These are phyloP conservation scores for Aotearoamyces nothofagi DNA, from an alignment of 2,329 filamentous ascomycete species.

Conservation along the genomic window DNA sequence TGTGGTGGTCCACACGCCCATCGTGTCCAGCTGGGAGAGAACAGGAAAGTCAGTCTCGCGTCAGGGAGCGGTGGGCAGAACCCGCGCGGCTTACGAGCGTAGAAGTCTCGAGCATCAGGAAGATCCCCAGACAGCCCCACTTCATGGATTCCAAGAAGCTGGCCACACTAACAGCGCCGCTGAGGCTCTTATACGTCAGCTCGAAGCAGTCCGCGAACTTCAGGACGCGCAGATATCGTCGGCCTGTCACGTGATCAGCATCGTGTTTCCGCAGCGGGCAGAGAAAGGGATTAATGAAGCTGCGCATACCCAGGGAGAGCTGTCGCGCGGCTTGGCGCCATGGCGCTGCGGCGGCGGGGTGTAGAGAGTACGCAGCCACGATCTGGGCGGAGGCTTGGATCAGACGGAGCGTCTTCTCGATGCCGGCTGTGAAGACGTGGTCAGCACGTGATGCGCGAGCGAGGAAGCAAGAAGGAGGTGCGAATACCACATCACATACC, in stretches of 20 bases:
- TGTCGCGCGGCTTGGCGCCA: slow-evolving; percentile 24
- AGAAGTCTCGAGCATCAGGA: slow-evolving; percentile 49
- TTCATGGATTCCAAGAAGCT: slow-evolving; percentile 37
- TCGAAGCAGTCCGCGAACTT: slow-evolving; percentile 48
- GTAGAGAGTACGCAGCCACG: slow-evolving; percentile 27
- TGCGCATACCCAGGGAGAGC: slow-evolving; percentile 27
- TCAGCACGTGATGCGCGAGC: background rate
- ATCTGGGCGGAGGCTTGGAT: slow-evolving; percentile 36
- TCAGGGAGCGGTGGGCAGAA: slow-evolving; percentile 1
- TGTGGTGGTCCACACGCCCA: slow-evolving; percentile 28
- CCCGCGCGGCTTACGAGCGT: slow-evolving; percentile 44
- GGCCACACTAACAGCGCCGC: slow-evolving; percentile 15
- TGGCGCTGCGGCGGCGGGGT: slow-evolving; percentile 20
- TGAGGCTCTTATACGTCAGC: slow-evolving; percentile 29
- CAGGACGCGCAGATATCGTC: slow-evolving; percentile 53
- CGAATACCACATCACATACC: slow-evolving; percentile 1
- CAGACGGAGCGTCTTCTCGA: slow-evolving; percentile 45
- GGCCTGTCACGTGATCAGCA: slow-evolving; percentile 19
- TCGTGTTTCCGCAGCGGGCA: background rate
- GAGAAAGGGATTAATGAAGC: slow-evolving; percentile 1
- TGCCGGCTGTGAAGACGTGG: slow-evolving; percentile 27
- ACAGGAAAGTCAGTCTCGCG: slow-evolving; percentile 17
- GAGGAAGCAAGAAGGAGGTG: background rate
- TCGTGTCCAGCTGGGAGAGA: slow-evolving; percentile 25
- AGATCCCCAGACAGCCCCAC: slow-evolving; percentile 47